Percentiles rank a stretch among this genome's conserved stretches.
Conservation (phyloP, 2,329 filamentous ascomycete species). For the Emergomyces pasteurianus region DNA sequence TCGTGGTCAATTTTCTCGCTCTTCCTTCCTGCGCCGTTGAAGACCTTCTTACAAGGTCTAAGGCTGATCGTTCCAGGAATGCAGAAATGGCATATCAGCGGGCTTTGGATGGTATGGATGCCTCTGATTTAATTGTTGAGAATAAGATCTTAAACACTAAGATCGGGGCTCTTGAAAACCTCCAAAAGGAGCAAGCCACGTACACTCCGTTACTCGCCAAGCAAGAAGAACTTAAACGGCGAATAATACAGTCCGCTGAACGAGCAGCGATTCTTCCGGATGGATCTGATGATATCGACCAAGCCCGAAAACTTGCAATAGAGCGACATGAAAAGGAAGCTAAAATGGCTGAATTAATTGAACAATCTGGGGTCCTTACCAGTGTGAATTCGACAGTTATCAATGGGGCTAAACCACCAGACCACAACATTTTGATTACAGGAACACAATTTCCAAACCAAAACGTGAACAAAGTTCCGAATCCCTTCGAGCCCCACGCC, state of each 20-base stretch:
- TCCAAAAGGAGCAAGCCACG: slow-evolving; percentile 19
- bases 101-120: slow-evolving; percentile 24
- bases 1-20: slow-evolving; percentile 22
- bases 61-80: slow-evolving; percentile 21
- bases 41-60: slow-evolving; percentile 18
- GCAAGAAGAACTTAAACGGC: slow-evolving; percentile 24
- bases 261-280: slow-evolving; percentile 22
- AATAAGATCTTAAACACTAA: slow-evolving; percentile 25
- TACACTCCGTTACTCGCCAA: slow-evolving; percentile 19
- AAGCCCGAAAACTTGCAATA: slow-evolving; percentile 22
- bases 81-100: slow-evolving; percentile 27
- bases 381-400: neutral
- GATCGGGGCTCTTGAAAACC: slow-evolving; percentile 26
- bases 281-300: slow-evolving; percentile 22
- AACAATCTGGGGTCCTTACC: slow-evolving; percentile 19
- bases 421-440: slow-evolving; percentile 9
- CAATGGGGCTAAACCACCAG: neutral
- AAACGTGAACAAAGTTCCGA: neutral
- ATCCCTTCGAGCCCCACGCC: neutral
- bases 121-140: slow-evolving; percentile 22
- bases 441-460: slow-evolving; percentile 8
- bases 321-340: slow-evolving; percentile 24
- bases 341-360: slow-evolving; percentile 24
- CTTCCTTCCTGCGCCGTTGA: slow-evolving; percentile 18
- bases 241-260: slow-evolving; percentile 24